Conservation (phyloP, 2,329 filamentous ascomycete genomes). For the Fusarium scirpi region DNA sequence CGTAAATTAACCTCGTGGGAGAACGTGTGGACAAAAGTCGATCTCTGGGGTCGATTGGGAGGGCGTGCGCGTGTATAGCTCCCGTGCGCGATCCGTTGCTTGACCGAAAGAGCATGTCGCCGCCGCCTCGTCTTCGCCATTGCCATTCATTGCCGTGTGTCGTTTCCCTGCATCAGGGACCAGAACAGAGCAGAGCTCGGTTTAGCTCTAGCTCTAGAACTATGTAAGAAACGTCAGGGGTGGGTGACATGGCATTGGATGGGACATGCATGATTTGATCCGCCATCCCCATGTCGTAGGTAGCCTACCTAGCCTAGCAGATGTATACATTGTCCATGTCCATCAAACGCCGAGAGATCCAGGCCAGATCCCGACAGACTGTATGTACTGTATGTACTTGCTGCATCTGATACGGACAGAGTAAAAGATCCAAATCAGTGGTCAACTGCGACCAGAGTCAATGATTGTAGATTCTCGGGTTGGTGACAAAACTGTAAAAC, state of each 20-base stretch:
- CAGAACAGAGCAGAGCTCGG: background rate
- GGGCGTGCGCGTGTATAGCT: constrained; percentile 29
- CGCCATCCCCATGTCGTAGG: constrained; percentile 8
- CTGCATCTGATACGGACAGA: background rate
- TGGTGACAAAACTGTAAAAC: constrained; percentile 11
- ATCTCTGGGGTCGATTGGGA: constrained; percentile 35
- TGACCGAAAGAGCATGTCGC: constrained; percentile 33
- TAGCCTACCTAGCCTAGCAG: background rate
- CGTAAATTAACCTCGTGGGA: constrained; percentile 45
- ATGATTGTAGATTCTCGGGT: background rate
- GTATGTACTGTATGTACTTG: background rate
- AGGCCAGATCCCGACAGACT: constrained; percentile 37
- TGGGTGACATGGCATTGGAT: constrained; percentile 24
- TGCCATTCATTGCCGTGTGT: background rate
- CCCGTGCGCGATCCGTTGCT: constrained; percentile 32
- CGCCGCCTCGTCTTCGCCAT: constrained; percentile 26
- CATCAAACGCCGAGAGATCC: constrained; percentile 43
- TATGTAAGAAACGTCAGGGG: constrained; percentile 29
- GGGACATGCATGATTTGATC: constrained; percentile 32
- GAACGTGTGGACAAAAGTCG: constrained; percentile 44
- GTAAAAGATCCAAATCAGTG: background rate
- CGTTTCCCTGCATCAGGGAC: constrained; percentile 23
- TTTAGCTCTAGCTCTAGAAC: constrained; percentile 25
- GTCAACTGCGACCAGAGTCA: background rate
- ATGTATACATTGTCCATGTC: background rate